These are phyloP conservation scores for Taphrina sp. DNA, from an alignment of 1,139 yeast genomes.

Conservation along the genomic window DNA sequence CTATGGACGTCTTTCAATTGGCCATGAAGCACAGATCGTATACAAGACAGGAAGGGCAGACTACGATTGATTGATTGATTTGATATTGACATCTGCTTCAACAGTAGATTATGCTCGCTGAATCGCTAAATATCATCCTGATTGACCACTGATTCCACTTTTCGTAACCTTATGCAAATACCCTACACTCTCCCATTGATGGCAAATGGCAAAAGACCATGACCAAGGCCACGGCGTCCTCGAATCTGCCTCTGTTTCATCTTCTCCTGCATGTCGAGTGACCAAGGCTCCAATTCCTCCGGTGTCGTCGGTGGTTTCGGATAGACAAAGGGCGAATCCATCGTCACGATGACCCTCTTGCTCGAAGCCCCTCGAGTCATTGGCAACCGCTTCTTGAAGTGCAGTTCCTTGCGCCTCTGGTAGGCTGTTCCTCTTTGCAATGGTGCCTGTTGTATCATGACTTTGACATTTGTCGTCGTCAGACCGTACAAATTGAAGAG, in stretches of 20 bases:
- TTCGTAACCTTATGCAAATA: too few species aligned
- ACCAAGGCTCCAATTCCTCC: slow-evolving; percentile 14
- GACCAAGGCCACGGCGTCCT: slow-evolving; percentile 22
- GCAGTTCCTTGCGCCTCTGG: slow-evolving; percentile 30
- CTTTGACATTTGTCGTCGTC: slow-evolving; percentile 37
- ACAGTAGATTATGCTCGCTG: too few species aligned
- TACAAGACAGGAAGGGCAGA: too few species aligned
- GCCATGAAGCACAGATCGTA: too few species aligned
- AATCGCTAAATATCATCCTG: too few species aligned
- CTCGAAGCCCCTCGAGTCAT: slow-evolving; percentile 24
- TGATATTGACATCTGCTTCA: too few species aligned
- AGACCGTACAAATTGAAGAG: slow-evolving; percentile 40
- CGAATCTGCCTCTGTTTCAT: slow-evolving; percentile 5
- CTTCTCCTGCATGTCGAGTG: slow-evolving; percentile 4
- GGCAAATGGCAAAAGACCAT: slow-evolving; percentile 11
- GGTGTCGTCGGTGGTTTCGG: slow-evolving; percentile 11
- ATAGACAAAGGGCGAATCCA: slow-evolving; percentile 40
- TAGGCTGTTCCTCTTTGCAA: slow-evolving; percentile 18
- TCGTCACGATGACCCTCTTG: slow-evolving; percentile 40
- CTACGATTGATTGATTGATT: too few species aligned
- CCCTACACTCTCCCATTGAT: slow-evolving; percentile 21
- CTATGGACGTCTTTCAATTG: too few species aligned
- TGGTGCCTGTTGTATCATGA: slow-evolving; percentile 34
- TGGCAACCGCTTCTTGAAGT: slow-evolving; percentile 24
- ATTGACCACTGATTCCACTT: too few species aligned